Percentiles rank a stretch among this genome's conserved stretches.
Conservation (phyloP, 495 filamentous ascomycete genomes). For the Talaromyces ruber region DNA sequence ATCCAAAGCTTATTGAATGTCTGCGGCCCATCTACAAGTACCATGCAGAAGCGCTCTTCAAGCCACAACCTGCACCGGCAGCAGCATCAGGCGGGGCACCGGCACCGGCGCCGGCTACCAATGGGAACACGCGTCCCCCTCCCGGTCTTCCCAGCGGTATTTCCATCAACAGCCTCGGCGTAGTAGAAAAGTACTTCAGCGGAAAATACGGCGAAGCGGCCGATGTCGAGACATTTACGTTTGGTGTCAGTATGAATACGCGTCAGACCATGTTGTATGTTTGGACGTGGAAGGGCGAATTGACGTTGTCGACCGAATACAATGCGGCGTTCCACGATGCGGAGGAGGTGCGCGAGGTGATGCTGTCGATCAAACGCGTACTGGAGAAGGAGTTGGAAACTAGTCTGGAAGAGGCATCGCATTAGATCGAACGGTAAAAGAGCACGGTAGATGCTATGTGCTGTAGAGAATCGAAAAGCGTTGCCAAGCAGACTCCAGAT, state of each 20-base stretch:
- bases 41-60: constrained; percentile 11
- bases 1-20: constrained; percentile 4
- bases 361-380: neutral
- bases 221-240: constrained; percentile 9
- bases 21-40: constrained; percentile 6
- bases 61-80: neutral
- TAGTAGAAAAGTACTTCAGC: neutral
- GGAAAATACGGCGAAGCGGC: constrained; percentile 6
- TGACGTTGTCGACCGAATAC: constrained; percentile 27
- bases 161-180: neutral
- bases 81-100: constrained; percentile 6
- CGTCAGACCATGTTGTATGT: constrained; percentile 21
- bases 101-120: neutral
- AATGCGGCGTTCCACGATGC: constrained; percentile 28
- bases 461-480: neutral
- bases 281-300: constrained; percentile 21
- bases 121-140: neutral
- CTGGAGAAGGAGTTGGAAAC: neutral
- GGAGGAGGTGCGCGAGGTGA: constrained; percentile 14
- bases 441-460: neutral
- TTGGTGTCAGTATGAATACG: constrained; percentile 15
- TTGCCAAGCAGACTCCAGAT: neutral
- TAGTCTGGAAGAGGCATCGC: neutral
- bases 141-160: neutral
- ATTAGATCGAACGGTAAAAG: neutral